phyloP scores from a whole-genome alignment of 345 rosid genomes.

The Microthlaspi erraticum region DNA sequence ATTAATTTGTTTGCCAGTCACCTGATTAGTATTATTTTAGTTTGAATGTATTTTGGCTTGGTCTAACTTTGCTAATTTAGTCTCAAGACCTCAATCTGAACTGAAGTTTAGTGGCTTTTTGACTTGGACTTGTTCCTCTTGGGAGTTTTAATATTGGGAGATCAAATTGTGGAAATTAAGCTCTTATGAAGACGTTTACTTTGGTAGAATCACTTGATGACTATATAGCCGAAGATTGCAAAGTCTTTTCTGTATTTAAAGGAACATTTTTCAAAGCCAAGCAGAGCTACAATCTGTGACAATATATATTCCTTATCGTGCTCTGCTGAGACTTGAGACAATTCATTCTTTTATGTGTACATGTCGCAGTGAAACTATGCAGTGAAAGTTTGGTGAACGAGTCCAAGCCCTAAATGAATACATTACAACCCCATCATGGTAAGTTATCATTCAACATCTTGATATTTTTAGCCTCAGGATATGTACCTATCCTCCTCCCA shows the following conservation, averaged over 20 bases:
- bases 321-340: neutral
- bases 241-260: neutral
- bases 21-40: conserved; percentile 5
- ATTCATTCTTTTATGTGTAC: neutral
- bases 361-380: neutral
- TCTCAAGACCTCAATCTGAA: conserved; percentile 16
- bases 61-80: conserved; percentile 9
- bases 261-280: neutral
- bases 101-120: neutral
- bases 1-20: conserved; percentile 10
- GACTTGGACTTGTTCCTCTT: neutral
- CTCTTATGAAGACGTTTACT: neutral
- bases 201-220: conserved; percentile 6
- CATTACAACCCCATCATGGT: conserved; percentile 18
- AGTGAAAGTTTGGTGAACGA: conserved; percentile 3
- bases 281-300: neutral
- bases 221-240: neutral
- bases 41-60: conserved; percentile 5
- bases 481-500: neutral
- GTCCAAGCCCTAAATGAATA: neutral
- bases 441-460: conserved; percentile 1
- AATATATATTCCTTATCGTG: neutral
- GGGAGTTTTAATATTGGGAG: neutral
- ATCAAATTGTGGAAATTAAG: neutral
- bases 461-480: neutral